phyloP scores from a whole-genome alignment of 345 rosid genomes.

The Limnanthes douglasii region DNA sequence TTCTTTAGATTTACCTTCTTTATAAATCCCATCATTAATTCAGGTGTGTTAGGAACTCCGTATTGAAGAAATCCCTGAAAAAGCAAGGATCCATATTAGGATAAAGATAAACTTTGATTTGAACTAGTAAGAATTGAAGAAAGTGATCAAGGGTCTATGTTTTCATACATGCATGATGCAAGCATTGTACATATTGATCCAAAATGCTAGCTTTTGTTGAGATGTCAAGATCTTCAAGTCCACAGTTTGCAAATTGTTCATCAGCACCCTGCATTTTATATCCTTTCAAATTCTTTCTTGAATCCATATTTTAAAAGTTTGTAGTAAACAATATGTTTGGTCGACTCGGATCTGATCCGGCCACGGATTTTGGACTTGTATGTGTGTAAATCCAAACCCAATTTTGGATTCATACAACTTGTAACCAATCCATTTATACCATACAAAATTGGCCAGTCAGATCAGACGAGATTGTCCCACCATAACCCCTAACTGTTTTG shows the following conservation, averaged over 20 bases:
- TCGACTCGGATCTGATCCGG: too few species aligned
- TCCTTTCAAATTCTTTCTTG: not conserved
- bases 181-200: slow-evolving; percentile 99
- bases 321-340: too few species aligned
- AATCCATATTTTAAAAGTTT: not conserved
- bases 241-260: slow-evolving; percentile 59
- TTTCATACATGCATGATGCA: slow-evolving; percentile 83
- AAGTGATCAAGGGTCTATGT: slow-evolving; percentile 1
- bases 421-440: too few species aligned
- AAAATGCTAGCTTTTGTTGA: slow-evolving; percentile 86
- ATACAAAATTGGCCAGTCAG: too few species aligned
- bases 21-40: slow-evolving; percentile 40
- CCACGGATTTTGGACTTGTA: too few species aligned
- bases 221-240: slow-evolving; percentile 43
- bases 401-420: too few species aligned
- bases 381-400: too few species aligned
- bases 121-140: not conserved
- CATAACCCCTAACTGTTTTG: too few species aligned
- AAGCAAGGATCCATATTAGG: not conserved
- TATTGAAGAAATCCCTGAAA: slow-evolving; percentile 72
- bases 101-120: not conserved
- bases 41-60: slow-evolving; percentile 72
- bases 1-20: slow-evolving; percentile 38
- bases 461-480: too few species aligned
- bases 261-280: slow-evolving; percentile 41